Conservation (phyloP, 2,329 filamentous ascomycete species). For the Clonostachys rosea region DNA sequence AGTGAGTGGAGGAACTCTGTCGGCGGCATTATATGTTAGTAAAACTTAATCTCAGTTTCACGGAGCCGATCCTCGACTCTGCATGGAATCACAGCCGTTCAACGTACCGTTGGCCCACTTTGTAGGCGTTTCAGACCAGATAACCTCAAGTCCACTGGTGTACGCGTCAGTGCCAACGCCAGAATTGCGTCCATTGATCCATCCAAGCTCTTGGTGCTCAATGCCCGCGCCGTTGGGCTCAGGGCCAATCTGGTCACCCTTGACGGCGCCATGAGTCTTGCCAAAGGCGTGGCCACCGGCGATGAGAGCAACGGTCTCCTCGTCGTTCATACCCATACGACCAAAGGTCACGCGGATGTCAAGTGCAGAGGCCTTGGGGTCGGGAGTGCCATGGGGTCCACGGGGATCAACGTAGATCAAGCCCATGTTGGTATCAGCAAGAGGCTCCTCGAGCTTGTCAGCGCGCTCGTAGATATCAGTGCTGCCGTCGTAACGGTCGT, state of each 20-base stretch:
- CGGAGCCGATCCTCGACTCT: no score
- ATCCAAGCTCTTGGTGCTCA: constrained; percentile 67
- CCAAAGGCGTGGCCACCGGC: constrained; percentile 75
- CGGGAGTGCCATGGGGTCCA: constrained; percentile 68
- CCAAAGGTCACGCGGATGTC: constrained; percentile 71
- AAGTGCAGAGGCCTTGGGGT: constrained; percentile 61
- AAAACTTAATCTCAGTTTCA: no score
- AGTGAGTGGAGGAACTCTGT: constrained; percentile 65
- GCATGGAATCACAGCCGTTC: no score
- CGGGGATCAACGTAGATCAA: constrained; percentile 75
- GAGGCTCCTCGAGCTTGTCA: constrained; percentile 62
- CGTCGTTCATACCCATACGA: constrained; percentile 62
- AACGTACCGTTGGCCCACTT: constrained; percentile 62
- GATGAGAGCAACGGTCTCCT: constrained; percentile 77
- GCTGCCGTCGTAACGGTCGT: constrained; percentile 52
- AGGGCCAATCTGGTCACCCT: constrained; percentile 56
- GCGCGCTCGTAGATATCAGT: constrained; percentile 40
- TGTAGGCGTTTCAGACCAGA: constrained; percentile 71
- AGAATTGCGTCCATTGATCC: constrained; percentile 58
- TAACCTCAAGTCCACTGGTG: constrained; percentile 74
- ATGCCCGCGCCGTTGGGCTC: constrained; percentile 64
- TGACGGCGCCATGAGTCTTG: constrained; percentile 73
- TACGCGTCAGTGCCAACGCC: constrained; percentile 71
- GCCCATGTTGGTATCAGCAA: constrained; percentile 62
- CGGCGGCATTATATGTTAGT: no score